These are phyloP conservation scores for Pseudomicrostroma phylloplanum DNA, from an alignment of 1,284 basidiomycete genomes.

Conservation along the genomic window DNA sequence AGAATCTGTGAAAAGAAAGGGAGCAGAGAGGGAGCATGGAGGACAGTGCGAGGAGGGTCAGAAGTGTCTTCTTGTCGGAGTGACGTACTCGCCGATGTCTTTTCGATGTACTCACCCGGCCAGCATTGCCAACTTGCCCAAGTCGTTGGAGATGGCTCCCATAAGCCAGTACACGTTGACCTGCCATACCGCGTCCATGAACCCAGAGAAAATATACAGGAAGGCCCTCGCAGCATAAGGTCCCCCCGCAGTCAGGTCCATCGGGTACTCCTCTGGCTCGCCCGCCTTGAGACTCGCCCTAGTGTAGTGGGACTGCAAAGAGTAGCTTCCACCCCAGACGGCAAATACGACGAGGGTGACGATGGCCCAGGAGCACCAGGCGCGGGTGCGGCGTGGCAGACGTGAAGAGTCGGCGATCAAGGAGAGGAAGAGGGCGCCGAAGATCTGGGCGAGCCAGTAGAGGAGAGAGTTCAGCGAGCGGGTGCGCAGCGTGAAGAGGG, in stretches of 20 bases:
- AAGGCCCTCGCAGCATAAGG: constrained; percentile 29
- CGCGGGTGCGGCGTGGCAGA: constrained; percentile 27
- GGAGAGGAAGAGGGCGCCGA: constrained; percentile 32
- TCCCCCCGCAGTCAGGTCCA: constrained; percentile 21
- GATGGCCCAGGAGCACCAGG: constrained; percentile 39
- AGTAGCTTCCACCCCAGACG: constrained; percentile 42
- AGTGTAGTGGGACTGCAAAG: constrained; percentile 32
- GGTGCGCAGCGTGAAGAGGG: constrained; percentile 40
- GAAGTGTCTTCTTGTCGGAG: constrained; percentile 11
- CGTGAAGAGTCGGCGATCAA: constrained; percentile 30
- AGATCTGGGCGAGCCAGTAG: constrained; percentile 52
- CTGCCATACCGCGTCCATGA: constrained; percentile 34
- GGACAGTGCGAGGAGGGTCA: neutral
- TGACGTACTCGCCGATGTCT: too few species aligned
- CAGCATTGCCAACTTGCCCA: constrained; percentile 35
- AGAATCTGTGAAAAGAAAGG: constrained; percentile 14
- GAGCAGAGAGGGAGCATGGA: too few species aligned
- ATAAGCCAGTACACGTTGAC: constrained; percentile 33
- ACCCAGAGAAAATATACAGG: constrained; percentile 41
- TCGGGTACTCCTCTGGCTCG: constrained; percentile 13
- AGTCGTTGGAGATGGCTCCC: constrained; percentile 38
- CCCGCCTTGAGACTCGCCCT: constrained; percentile 15
- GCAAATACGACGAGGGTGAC: constrained; percentile 31
- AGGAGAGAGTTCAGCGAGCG: constrained; percentile 52
- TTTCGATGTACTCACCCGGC: constrained; percentile 21